phyloP scores from a whole-genome alignment of 495 filamentous ascomycete genomes.

The Bathelium albidoporum region DNA sequence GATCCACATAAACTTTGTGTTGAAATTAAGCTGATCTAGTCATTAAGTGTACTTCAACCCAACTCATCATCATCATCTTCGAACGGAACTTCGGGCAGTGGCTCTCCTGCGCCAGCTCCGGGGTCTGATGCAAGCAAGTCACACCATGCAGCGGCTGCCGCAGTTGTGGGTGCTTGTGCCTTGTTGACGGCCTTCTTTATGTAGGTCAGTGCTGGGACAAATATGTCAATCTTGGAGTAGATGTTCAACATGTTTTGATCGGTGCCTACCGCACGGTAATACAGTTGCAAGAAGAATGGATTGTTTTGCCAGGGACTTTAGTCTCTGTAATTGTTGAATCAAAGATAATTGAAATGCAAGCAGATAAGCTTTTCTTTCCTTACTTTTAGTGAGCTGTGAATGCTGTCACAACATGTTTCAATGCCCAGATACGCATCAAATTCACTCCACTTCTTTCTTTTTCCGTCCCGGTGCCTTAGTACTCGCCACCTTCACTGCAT shows the following conservation, averaged over 20 bases:
- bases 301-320: no score
- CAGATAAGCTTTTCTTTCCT: not conserved
- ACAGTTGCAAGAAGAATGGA: no score
- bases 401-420: not conserved
- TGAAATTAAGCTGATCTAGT: not conserved
- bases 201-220: not conserved
- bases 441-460: constrained; percentile 14
- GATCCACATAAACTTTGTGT: not conserved
- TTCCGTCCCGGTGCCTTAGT: constrained; percentile 25
- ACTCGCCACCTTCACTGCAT: constrained; percentile 42
- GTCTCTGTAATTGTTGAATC: not conserved
- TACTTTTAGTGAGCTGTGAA: not conserved
- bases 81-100: not conserved
- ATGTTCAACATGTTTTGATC: not conserved
- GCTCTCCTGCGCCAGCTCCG: not conserved
- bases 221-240: not conserved
- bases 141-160: not conserved
- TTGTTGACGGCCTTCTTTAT: not conserved
- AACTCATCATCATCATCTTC: not conserved
- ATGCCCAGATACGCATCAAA: not conserved
- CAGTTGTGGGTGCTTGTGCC: not conserved
- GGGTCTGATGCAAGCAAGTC: not conserved
- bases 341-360: not conserved
- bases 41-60: not conserved
- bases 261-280: no score